Base-by-base conservation (phyloP, 192 early-diverging fungal genomes). In the Mortierella hygrophila region DNA sequence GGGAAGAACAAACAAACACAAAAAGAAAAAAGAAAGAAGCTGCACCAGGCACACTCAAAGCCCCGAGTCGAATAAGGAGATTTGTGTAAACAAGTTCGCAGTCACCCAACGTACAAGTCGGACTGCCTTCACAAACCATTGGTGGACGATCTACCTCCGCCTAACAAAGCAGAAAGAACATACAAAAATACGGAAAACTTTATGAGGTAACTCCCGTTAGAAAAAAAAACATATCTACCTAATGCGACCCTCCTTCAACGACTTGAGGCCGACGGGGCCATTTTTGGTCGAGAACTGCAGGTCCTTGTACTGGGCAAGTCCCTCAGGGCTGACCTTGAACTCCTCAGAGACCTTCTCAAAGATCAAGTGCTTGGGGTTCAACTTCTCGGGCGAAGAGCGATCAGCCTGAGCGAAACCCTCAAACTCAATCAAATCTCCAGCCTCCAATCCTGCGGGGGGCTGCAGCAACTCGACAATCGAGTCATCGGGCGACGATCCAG, bases 301-400 rank as follows among this genome's bases (percentile, higher is more conserved):
- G 38, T 85, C 91, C 80, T 92, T 93, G 86, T 85, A 94, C 49
- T 74, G 35, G 40, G 91, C 93, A 57, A 92, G 76, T 41, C 86
- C 86, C 7, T 90, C 91, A 32, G 88, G 57, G 75, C 80, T 87
- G 29, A 90, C 78, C 71, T 77, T 84, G 77, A 94, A 91, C 26
- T 90, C 87, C 54, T 82, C 90, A 35, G 89, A 81, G 47, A 88
- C 76, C 83, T 94, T 93, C 82, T 92, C 92, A 81, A 92, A 94
- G 55, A 94, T 87, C 80, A 94, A 88, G 44, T 93, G 90, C 75
- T 94, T 94, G 46, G 93, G 93, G 77, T 94, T 94, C 71, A 94
- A 76, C 71, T 87, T 82, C 75, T 90, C 89, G 57, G 87, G 91
- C 13, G 88, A 89, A 23, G 83, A 75, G 16, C 87, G 76, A 37